phyloP scores from a whole-genome alignment of 1,284 basidiomycete genomes.

The Anthracocystis panici-leucophaei region DNA sequence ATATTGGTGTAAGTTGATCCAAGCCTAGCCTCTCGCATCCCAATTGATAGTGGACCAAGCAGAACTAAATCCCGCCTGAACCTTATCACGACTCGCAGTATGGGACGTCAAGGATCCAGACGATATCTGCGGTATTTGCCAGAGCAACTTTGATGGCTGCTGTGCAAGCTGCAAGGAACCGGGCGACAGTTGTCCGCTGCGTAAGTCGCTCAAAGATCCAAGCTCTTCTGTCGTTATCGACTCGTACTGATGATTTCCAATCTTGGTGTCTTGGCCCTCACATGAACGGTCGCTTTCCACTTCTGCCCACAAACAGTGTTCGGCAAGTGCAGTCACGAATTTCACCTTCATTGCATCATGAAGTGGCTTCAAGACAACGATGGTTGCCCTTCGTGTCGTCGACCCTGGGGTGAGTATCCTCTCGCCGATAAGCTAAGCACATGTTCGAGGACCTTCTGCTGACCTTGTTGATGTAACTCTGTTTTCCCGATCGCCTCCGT shows the following conservation, averaged over 20 bases:
- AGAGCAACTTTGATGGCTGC: conserved; percentile 68
- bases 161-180: conserved; percentile 67
- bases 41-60: background rate
- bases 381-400: conserved; percentile 54
- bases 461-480: background rate
- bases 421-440: background rate
- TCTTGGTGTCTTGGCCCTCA: background rate
- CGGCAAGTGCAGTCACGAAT: conserved; percentile 68
- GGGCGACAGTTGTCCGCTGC: conserved; percentile 63
- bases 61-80: background rate
- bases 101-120: conserved; percentile 69
- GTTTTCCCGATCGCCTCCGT: no score
- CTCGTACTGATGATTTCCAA: background rate
- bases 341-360: conserved; percentile 68
- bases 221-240: background rate
- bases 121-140: conserved; percentile 69
- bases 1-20: conserved; percentile 64
- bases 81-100: conserved; percentile 28
- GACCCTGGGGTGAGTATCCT: conserved; percentile 52
- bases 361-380: conserved; percentile 66
- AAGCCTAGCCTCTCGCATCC: background rate
- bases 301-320: conserved; percentile 47
- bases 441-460: background rate
- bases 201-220: conserved; percentile 33
- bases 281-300: background rate